These are phyloP conservation scores for Jasminum sambac DNA, from an alignment of 257 asterid genomes.

Conservation along the genomic window DNA sequence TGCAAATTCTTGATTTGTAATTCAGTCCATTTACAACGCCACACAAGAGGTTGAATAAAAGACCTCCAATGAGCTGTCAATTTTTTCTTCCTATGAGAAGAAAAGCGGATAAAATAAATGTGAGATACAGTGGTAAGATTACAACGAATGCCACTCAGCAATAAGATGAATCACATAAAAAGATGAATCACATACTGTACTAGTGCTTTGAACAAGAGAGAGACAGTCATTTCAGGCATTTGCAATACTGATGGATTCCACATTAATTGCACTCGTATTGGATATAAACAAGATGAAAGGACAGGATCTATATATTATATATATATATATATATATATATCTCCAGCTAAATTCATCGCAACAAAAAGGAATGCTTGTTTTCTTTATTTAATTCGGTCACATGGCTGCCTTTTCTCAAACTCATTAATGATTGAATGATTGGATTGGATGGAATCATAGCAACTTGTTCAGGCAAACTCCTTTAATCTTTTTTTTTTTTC, in stretches of 20 bases:
- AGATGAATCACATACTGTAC: neutral
- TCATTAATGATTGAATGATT: neutral
- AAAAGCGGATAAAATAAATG: conserved; percentile 11
- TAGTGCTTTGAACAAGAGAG: neutral
- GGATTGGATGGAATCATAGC: neutral
- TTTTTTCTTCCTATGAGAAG: conserved; percentile 55
- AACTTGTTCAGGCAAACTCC: too few relatives aligned
- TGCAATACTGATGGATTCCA: conserved; percentile 3
- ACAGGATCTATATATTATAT: neutral
- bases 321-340: neutral
- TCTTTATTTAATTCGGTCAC: neutral
- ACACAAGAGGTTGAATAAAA: conserved; percentile 54
- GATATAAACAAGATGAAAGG: neutral
- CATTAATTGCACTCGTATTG: neutral
- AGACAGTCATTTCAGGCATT: neutral
- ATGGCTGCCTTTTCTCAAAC: neutral
- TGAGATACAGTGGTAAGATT: neutral
- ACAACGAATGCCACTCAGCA: conserved; percentile 5
- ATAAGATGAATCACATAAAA: conserved; percentile 7
- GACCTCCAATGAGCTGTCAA: conserved; percentile 75
- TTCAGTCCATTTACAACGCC: conserved; percentile 92
- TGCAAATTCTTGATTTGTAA: conserved; percentile 59
- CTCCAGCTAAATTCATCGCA: neutral
- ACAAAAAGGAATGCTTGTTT: neutral
- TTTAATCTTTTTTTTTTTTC: too few relatives aligned